Base-by-base conservation (phyloP, 2,329 filamentous ascomycete genomes). In the Diplocarpon mali region DNA sequence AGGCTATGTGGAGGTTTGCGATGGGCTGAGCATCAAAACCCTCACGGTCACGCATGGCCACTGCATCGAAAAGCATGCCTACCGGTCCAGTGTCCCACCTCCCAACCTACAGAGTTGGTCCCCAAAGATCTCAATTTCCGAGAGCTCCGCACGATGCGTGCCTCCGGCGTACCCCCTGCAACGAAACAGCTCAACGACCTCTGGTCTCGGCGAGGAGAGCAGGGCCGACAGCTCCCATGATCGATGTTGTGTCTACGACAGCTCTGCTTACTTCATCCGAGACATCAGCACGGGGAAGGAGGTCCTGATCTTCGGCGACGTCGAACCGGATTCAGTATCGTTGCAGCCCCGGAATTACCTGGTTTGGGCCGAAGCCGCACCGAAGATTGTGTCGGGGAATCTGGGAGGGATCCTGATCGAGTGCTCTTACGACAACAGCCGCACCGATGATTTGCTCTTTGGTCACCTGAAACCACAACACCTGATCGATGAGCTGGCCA, bases 231-330 rank as follows among this genome's bases (percentile, higher is more conserved):
- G 41, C 28, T 40, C 42, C 32, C 35, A 35, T 8, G 38, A 46
- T 20, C 43, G 30, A 40, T 59, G 73, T 29, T 88, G 82, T 55
- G 83, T 88, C 1, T 83, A 86, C 48, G 87, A 95, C 61, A 94
- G 86, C 51, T 92, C 88, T 14, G 90, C 87, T 0, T 96, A 89
- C 64, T 96, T 98, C 64, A 84, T 98, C 52, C 83, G 86, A 31
- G 84, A 92, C 48, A 69, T 81, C 29, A 61, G 67, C 1, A 83
- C 78, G 0, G 75, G 76, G 1, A 74, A 75, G 28, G 90, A 98
- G 64, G 76, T 96, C 2, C 75, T 98, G 48, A 85, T 98, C 39
- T 96, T 95, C 60, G 92, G 92, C 14, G 92, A 98, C 54, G 85
- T 96, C 31, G 92, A 98, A 60, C 88, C 92, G 0, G 92, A 98